These are phyloP conservation scores for Solanum aculeatissimum DNA, from an alignment of 305 asterid species.

Conservation along the genomic window DNA sequence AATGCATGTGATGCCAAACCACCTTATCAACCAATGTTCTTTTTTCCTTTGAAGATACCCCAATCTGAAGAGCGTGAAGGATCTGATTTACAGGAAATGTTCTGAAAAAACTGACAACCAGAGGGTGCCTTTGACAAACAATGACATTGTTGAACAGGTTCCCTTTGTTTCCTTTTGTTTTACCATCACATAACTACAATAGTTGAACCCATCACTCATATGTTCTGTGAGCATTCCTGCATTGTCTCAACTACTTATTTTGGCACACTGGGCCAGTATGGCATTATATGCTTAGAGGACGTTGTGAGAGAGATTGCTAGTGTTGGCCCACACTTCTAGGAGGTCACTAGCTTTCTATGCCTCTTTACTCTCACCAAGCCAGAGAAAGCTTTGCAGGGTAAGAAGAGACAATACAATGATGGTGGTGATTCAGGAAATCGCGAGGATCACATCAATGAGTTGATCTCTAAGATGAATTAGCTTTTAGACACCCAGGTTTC, in stretches of 20 bases:
- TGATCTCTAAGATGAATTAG: conserved; percentile 75
- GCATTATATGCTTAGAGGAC: conserved; percentile 77
- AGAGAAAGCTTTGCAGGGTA: conserved; percentile 65
- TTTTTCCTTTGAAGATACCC: conserved; percentile 47
- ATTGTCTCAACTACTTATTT: not conserved
- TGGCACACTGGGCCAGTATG: conserved; percentile 49
- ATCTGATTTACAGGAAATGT: conserved; percentile 87
- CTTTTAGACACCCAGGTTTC: not conserved
- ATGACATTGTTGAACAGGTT: conserved; percentile 81
- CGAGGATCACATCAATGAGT: conserved; percentile 53
- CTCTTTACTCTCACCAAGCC: conserved; percentile 69
- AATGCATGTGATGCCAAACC: not conserved
- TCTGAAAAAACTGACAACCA: conserved; percentile 42
- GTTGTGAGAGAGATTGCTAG: conserved; percentile 57
- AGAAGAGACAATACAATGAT: conserved; percentile 53
- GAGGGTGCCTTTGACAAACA: conserved; percentile 74
- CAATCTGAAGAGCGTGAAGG: conserved; percentile 72
- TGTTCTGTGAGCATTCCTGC: not conserved
- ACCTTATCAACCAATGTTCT: not conserved
- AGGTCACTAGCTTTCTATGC: conserved; percentile 48
- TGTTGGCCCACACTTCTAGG: conserved; percentile 60
- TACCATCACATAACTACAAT: not conserved
- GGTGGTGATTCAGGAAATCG: conserved; percentile 95
- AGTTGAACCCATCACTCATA: not conserved
- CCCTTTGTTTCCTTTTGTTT: not conserved